phyloP scores from a whole-genome alignment of 164 flowering plant species.

The Sedum album region DNA sequence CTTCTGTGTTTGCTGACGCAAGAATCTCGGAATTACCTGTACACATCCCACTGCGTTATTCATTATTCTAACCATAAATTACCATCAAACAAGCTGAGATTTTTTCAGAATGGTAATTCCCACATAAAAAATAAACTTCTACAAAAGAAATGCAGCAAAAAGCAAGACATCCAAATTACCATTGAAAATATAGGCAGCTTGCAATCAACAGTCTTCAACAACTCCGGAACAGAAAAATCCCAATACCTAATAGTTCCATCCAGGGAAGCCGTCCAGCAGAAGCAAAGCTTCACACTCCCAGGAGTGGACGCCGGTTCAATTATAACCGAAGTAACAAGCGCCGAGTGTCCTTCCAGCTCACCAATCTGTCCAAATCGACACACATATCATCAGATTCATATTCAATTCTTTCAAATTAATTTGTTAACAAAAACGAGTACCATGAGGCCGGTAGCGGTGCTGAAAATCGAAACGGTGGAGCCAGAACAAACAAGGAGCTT shows the following conservation, averaged over 20 bases:
- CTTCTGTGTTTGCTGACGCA: constrained; percentile 18
- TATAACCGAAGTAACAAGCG: constrained; percentile 59
- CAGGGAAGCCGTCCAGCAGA: constrained; percentile 89
- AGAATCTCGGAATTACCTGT: constrained; percentile 75
- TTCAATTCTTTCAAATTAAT: no score
- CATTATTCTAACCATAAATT: not conserved
- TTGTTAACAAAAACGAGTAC: constrained; percentile 18
- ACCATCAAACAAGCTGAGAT: not conserved
- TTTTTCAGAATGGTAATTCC: not conserved
- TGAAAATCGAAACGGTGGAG: constrained; percentile 70
- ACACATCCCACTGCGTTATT: constrained; percentile 9
- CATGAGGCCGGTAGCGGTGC: constrained; percentile 71
- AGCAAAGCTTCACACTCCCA: constrained; percentile 38
- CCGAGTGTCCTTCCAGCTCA: constrained; percentile 76
- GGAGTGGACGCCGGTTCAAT: constrained; percentile 50
- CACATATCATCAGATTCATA: not conserved
- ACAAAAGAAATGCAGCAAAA: not conserved
- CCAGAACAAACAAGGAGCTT: constrained; percentile 77
- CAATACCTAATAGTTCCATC: constrained; percentile 93
- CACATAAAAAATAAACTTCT: no score
- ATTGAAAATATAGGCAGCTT: constrained; percentile 58
- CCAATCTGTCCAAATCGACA: constrained; percentile 25
- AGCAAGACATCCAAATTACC: constrained; percentile 31
- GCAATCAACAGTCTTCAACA: constrained; percentile 58
- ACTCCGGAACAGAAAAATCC: constrained; percentile 75